Percentiles rank a stretch among this genome's conserved stretches.
Conservation (phyloP, 2,329 filamentous ascomycete genomes). For the Ceratocystis destructans region DNA sequence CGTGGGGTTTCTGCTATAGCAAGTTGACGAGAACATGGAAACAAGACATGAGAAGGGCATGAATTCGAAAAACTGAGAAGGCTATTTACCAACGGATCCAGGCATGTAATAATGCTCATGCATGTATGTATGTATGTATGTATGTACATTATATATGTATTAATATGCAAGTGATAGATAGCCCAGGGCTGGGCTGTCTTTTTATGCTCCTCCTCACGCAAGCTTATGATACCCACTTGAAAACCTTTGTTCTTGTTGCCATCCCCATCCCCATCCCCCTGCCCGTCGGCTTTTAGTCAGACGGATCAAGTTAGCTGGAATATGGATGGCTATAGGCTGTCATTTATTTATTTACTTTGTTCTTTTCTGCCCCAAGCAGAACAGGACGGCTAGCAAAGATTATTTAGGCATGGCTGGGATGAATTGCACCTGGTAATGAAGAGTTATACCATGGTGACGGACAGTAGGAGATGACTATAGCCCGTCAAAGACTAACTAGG, state of each 20-base stretch:
- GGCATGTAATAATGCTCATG: background rate
- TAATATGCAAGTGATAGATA: background rate
- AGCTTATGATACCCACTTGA: background rate
- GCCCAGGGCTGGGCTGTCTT: background rate
- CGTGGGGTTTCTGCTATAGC: too few species aligned
- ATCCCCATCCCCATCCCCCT: background rate
- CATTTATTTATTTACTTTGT: background rate
- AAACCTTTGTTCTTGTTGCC: background rate
- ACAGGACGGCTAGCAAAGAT: background rate
- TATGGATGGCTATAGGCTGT: background rate
- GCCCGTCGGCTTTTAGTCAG: background rate
- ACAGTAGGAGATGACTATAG: background rate
- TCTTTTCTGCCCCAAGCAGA: background rate
- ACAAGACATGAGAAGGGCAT: background rate
- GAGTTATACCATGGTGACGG: constrained; percentile 1
- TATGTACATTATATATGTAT: too few species aligned
- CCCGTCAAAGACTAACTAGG: background rate
- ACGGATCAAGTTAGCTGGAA: background rate
- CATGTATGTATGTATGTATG: background rate
- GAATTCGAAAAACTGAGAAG: too few species aligned
- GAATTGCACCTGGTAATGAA: background rate
- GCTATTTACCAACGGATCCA: background rate
- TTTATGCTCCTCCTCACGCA: background rate
- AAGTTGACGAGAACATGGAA: background rate
- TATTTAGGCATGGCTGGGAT: background rate